These are phyloP conservation scores for Tricholoma bakamatsutake DNA, from an alignment of 768 basidiomycete species.

Conservation along the genomic window DNA sequence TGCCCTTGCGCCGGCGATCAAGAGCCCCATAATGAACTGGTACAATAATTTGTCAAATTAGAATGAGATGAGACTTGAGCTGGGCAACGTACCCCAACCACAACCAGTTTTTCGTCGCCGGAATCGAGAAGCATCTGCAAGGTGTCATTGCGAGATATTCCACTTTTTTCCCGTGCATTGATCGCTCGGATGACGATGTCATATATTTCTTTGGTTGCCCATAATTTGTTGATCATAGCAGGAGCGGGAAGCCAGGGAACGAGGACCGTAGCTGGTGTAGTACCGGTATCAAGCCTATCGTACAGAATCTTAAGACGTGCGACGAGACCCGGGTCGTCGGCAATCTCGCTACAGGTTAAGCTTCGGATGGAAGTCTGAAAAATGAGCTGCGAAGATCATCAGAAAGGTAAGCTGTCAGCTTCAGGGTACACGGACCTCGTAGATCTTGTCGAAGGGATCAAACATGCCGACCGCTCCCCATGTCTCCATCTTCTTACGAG, in stretches of 20 bases:
- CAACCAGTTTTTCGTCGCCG: constrained; percentile 59
- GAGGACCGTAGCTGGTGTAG: constrained; percentile 67
- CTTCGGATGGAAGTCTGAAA: constrained; percentile 72
- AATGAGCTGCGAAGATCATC: constrained; percentile 38
- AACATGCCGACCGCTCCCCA: constrained; percentile 63
- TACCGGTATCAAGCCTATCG: constrained; percentile 61
- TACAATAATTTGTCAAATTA: constrained; percentile 1
- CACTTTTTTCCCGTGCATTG: constrained; percentile 50
- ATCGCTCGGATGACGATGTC: constrained; percentile 58
- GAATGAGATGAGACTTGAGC: constrained; percentile 1
- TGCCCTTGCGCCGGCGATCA: constrained; percentile 77
- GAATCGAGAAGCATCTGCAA: constrained; percentile 71
- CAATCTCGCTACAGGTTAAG: constrained; percentile 62
- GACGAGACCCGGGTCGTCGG: constrained; percentile 58
- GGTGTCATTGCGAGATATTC: constrained; percentile 55
- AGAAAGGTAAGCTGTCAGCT: constrained; percentile 2
- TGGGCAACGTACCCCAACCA: constrained; percentile 57
- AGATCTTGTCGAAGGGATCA: constrained; percentile 68
- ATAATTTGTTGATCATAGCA: constrained; percentile 63
- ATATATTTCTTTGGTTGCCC: constrained; percentile 73
- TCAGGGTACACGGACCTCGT: constrained; percentile 41
- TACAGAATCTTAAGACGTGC: constrained; percentile 59
- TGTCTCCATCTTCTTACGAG: constrained; percentile 49
- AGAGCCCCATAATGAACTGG: constrained; percentile 77
- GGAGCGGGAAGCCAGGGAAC: constrained; percentile 74